These are phyloP conservation scores for Nelumbo lutea DNA, from an alignment of 164 flowering plant genomes.

Conservation along the genomic window DNA sequence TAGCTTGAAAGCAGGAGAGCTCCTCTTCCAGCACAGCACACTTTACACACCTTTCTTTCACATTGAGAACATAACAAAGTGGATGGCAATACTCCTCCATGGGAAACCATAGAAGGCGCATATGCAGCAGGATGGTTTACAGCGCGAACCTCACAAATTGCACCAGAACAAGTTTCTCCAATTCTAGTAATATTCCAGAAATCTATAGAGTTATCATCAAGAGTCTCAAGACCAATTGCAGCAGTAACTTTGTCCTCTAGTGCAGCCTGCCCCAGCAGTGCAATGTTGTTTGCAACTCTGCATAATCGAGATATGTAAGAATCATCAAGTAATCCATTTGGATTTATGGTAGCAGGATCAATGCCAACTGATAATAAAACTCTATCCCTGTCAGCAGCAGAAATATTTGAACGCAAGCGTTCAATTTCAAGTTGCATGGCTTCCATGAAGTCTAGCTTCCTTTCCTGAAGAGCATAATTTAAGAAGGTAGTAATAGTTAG, in stretches of 20 bases:
- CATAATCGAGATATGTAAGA: constrained; percentile 60
- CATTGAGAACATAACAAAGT: constrained; percentile 59
- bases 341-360: constrained; percentile 92
- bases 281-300: constrained; percentile 62
- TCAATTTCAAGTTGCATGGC: constrained; percentile 96
- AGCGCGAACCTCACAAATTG: constrained; percentile 67
- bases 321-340: constrained; percentile 67
- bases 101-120: constrained; percentile 26
- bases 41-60: constrained; percentile 65
- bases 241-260: constrained; percentile 76
- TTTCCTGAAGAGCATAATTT: constrained; percentile 42
- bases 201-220: constrained; percentile 47
- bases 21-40: constrained; percentile 94
- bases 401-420: constrained; percentile 71
- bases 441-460: constrained; percentile 51
- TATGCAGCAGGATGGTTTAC: constrained; percentile 29
- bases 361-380: constrained; percentile 76
- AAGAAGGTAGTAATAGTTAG: neutral
- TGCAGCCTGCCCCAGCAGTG: constrained; percentile 72
- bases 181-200: constrained; percentile 81
- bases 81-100: constrained; percentile 29
- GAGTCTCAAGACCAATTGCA: constrained; percentile 65
- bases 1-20: constrained; percentile 48
- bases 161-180: constrained; percentile 72
- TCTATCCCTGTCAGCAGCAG: constrained; percentile 97